These are phyloP conservation scores for Platanthera guangdongensis DNA, from an alignment of 106 monocot genomes.

Conservation along the genomic window DNA sequence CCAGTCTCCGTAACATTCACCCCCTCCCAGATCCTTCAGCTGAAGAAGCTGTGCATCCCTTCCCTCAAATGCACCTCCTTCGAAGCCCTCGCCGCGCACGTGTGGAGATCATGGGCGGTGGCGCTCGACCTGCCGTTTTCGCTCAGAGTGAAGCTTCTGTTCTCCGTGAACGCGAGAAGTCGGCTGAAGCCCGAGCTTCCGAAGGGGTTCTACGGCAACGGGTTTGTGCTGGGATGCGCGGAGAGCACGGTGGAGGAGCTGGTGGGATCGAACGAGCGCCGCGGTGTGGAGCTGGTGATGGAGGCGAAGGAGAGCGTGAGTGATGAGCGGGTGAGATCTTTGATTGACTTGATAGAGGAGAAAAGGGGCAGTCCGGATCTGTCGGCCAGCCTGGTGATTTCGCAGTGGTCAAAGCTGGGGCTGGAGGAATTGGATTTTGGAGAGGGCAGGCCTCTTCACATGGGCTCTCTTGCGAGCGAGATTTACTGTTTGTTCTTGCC, in stretches of 20 bases:
- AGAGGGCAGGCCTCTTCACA: constrained; percentile 52
- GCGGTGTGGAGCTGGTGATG: constrained; percentile 42
- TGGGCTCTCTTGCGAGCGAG: constrained; percentile 79
- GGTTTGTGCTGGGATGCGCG: constrained; percentile 67
- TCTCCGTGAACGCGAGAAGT: constrained; percentile 44
- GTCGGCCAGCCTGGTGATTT: constrained; percentile 67
- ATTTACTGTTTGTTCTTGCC: constrained; percentile 83
- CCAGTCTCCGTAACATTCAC: constrained; percentile 65
- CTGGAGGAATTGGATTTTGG: constrained; percentile 90
- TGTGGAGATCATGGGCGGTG: constrained; percentile 72
- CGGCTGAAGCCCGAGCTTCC: constrained; percentile 45
- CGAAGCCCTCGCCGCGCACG: constrained; percentile 67
- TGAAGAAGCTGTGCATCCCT: constrained; percentile 53
- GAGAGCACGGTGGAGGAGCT: constrained; percentile 35
- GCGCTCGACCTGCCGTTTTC: constrained; percentile 32
- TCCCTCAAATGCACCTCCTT: constrained; percentile 90
- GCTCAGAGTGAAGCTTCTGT: constrained; percentile 59
- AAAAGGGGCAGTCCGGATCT: constrained; percentile 48
- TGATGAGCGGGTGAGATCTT: constrained; percentile 45
- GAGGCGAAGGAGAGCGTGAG: constrained; percentile 51
- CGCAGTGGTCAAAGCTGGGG: constrained; percentile 81
- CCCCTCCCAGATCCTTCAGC: constrained; percentile 43
- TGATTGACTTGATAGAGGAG: constrained; percentile 58
- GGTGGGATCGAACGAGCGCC: constrained; percentile 14
- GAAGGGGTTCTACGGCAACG: constrained; percentile 75